Base-by-base conservation (phyloP, 345 rosid species). In the Psidium friedrichsthalianum region DNA sequence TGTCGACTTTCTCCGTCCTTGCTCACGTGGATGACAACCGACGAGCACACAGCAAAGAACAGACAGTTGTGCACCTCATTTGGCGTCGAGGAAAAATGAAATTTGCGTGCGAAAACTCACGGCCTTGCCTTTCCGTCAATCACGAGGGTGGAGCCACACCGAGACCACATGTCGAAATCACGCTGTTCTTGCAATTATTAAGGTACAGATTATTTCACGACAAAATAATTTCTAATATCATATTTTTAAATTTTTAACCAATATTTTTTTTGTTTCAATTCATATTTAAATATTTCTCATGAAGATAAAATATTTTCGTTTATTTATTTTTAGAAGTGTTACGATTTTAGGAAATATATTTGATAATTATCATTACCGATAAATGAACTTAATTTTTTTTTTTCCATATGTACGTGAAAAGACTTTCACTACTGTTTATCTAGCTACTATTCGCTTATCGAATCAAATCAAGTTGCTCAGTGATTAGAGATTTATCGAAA, bases 351-450 rank as follows among this genome's bases (percentile, higher is more conserved):
- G 11, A 51, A 11, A 51, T 12, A n/a, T 58, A 13, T 58, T 58
- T 58, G 0, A 25, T 58, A 12, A 27, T 13, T 13, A 59, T 59
- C 0, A 59, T 59, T 59, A 0, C 2, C 0, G 29, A 29, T 4
- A 29, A 61, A 1, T 0, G 0, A 0, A 15, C 20, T 2, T 1
- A 0, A 27, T 6, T 14, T 6, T 27, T 3, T 14, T 27, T 3
- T 14, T 61, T 61, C 14, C 5, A 27, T 9, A 29, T 6, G 21
- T 61, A 14, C 21, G 7, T 61, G 74, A 61, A 29, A 3, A 6
- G 20, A 27, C 27, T 61, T 15, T 29, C 40, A 27, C 5, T 7
- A 29, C 29, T 7, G 76, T 5, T 5, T 29, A 29, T 61, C 15
- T 29, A 61, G 1, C 0, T 15, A 3, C 8, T 7, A 7, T 29